Conservation (phyloP, 306 rosid genomes). For the Prunus salicina region DNA sequence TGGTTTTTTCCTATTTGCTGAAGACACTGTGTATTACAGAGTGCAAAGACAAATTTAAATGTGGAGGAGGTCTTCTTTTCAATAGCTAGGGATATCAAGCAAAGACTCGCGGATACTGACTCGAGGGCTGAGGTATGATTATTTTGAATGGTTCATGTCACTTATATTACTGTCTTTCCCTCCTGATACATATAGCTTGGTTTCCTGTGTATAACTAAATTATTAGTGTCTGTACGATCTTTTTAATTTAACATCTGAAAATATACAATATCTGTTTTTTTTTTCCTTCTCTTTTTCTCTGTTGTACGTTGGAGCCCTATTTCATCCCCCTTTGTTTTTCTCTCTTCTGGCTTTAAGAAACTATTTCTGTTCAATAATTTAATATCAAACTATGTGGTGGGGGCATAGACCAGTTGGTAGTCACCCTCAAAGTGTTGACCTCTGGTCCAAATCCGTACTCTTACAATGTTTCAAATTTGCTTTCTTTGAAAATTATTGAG, state of each 20-base stretch:
- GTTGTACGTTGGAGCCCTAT: too few relatives aligned
- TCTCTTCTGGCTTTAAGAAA: not conserved
- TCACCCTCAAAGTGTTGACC: not conserved
- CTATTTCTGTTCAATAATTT: not conserved
- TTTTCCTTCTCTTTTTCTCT: not conserved
- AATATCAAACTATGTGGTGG: not conserved
- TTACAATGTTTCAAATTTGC: not conserved
- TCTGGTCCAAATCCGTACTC: not conserved
- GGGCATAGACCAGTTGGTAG: not conserved
- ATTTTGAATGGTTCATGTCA: constrained; percentile 12
- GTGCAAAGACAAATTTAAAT: constrained; percentile 93
- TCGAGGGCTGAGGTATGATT: constrained; percentile 76
- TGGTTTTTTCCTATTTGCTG: constrained; percentile 25
- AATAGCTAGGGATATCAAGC: constrained; percentile 94
- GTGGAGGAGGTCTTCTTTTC: constrained; percentile 98
- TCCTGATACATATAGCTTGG: not conserved
- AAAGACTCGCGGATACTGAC: constrained; percentile 89
- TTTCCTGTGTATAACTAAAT: not conserved
- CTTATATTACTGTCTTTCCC: not conserved
- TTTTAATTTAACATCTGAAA: not conserved
- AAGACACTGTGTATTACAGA: constrained; percentile 47
- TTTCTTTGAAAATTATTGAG: not conserved
- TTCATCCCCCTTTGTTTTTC: too few relatives aligned
- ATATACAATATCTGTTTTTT: not conserved
- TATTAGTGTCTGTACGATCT: not conserved